phyloP scores from a whole-genome alignment of 2,329 filamentous ascomycete species.

The Aspergillus cejpii region DNA sequence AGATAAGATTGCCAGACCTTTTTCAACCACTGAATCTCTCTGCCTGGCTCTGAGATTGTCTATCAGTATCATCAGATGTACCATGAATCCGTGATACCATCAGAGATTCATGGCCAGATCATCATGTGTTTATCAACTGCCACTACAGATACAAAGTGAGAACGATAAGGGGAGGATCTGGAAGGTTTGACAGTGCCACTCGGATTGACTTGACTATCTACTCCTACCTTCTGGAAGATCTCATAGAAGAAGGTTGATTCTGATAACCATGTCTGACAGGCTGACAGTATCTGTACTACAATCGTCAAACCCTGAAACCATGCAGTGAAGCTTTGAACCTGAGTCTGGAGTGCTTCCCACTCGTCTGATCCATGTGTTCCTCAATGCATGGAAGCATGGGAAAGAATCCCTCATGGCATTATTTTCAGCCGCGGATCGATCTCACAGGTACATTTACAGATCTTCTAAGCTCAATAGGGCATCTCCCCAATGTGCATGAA shows the following conservation, averaged over 20 bases:
- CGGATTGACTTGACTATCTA: no score
- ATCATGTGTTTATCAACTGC: background rate
- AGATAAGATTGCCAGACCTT: background rate
- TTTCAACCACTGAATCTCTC: background rate
- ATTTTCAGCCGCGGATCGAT: background rate
- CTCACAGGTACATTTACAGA: background rate
- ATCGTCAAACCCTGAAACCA: background rate
- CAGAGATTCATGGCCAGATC: background rate
- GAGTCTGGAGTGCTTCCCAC: background rate
- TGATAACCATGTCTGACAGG: background rate
- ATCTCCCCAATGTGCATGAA: no score
- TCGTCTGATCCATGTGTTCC: slow-evolving; percentile 2
- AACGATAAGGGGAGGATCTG: no score
- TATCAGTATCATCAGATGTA: background rate
- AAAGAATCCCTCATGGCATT: slow-evolving; percentile 16
- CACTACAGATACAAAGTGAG: no score
- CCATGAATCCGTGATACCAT: background rate
- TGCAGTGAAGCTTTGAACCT: background rate
- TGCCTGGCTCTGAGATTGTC: background rate
- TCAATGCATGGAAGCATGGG: slow-evolving; percentile 27
- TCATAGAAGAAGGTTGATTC: background rate
- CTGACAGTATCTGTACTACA: background rate
- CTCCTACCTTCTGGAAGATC: background rate
- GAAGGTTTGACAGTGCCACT: no score
- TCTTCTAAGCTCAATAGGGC: background rate